phyloP scores from a whole-genome alignment of 495 filamentous ascomycete genomes.

The Penicillium ucsense region DNA sequence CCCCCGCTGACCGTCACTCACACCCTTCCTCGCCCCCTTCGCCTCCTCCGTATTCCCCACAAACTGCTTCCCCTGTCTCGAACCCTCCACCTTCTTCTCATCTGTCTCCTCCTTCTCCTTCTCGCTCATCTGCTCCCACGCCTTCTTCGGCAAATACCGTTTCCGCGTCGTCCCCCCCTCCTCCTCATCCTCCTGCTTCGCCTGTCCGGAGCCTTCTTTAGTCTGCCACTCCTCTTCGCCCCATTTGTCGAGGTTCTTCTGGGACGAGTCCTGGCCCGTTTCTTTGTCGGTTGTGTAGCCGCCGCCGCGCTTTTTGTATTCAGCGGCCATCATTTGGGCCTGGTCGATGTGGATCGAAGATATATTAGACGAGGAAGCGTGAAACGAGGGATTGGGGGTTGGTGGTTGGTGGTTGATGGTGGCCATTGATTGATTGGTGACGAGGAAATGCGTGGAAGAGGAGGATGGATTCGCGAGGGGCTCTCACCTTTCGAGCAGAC shows the following conservation, averaged over 20 bases:
- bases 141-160: conserved; percentile 39
- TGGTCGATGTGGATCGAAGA: conserved; percentile 1
- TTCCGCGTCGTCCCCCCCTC: conserved; percentile 31
- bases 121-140: conserved; percentile 39
- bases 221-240: conserved; percentile 42
- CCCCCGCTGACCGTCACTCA: not conserved
- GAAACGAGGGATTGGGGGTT: not conserved
- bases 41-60: conserved; percentile 33
- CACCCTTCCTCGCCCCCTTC: conserved; percentile 25
- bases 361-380: not conserved
- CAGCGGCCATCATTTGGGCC: conserved; percentile 41
- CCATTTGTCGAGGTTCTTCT: conserved; percentile 37
- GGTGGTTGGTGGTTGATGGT: no score
- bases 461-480: not conserved
- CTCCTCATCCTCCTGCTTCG: conserved; percentile 30
- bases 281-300: conserved; percentile 36
- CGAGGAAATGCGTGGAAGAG: not conserved
- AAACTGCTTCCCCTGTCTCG: conserved; percentile 36
- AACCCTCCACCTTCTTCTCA: conserved; percentile 31
- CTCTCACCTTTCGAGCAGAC: conserved; percentile 36
- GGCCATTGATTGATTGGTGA: not conserved
- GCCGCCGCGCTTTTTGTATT: conserved; percentile 44
- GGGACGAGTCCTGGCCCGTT: conserved; percentile 26
- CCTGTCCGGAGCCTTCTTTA: conserved; percentile 36
- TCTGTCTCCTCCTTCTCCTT: conserved; percentile 36